Conservation (phyloP, 23 red algal genomes). For the Gracilaria gracilis region DNA sequence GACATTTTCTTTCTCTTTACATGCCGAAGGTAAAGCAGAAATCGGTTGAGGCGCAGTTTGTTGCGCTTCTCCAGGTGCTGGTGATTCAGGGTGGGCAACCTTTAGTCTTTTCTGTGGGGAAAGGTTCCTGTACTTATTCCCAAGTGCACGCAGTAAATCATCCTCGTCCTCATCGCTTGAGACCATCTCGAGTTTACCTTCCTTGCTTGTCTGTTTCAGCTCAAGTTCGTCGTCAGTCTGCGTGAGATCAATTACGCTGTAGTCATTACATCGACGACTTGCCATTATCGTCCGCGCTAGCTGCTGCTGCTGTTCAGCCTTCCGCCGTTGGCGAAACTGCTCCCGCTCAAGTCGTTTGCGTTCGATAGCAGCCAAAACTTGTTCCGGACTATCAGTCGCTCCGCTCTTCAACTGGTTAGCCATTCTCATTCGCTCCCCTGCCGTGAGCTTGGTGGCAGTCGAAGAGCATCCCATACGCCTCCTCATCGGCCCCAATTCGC, state of each 20-base stretch:
- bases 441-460: not conserved
- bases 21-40: not conserved
- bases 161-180: slow-evolving; percentile 19
- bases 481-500: not conserved
- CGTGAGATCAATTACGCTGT: slow-evolving; percentile 17
- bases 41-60: not conserved
- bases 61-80: not conserved
- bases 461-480: not conserved
- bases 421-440: not conserved
- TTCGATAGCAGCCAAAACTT: not conserved
- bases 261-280: not conserved
- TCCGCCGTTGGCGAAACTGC: not conserved
- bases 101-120: not conserved
- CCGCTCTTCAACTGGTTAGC: no score
- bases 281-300: not conserved
- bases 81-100: not conserved
- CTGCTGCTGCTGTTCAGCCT: not conserved
- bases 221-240: not conserved
- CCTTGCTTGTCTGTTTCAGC: not conserved
- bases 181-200: not conserved
- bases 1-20: slow-evolving; percentile 3
- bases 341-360: not conserved
- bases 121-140: not conserved
- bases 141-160: not conserved
- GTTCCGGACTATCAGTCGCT: not conserved